Evolutionary conservation across 768 basidiomycete genomes (phyloP), one percentile per base, ranked within the genome.

Genomic region (Cystobasidium onofrii): DNA sequence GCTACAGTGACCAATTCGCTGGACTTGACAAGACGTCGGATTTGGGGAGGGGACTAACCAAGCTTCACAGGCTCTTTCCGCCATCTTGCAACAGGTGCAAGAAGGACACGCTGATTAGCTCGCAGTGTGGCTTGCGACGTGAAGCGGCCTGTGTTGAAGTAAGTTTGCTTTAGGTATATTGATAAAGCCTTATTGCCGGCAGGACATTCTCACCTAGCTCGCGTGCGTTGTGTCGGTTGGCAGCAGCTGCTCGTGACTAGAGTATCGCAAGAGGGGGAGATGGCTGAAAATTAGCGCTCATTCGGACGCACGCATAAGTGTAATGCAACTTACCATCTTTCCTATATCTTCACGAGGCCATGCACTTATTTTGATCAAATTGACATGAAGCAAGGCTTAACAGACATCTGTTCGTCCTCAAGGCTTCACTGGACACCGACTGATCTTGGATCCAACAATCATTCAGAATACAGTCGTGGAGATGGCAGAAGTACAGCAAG

Each of bases 1-100:
- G 6, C 39, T 39, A 6, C 39, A 20, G 46, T 20, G 20, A 50
- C 9, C 9, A 9, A 20, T n/a, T n/a, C 20, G 46, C 46, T 3
- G 20, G 46, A 50, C n/a, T 50, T 20, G 46, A 50, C 10, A 20
- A 7, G 46, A n/a, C 46, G 3, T 17, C 12, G 46, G 39, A 6
- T 39, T 6, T 18, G 12, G 23, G 18, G 7, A 55, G 18, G 29
- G 20, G 25, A 61, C 57, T 31, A 61, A 31, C 36, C 33, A n/a
- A 55, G 69, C 36, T 60, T 71, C 50, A 71, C 69, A 34, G 50
- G 55, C 43, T 71, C 69, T 55, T 71, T 71, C 34, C 55, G 52
- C 69, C 69, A 71, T 29, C 55, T 46, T 27, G 69, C 52, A 55
- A 55, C 50, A 17, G 69, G 69, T 4, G 69, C 69, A 7, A 71